Conservation (phyloP, 2,329 filamentous ascomycete genomes). For the Colletotrichum graminicola region DNA sequence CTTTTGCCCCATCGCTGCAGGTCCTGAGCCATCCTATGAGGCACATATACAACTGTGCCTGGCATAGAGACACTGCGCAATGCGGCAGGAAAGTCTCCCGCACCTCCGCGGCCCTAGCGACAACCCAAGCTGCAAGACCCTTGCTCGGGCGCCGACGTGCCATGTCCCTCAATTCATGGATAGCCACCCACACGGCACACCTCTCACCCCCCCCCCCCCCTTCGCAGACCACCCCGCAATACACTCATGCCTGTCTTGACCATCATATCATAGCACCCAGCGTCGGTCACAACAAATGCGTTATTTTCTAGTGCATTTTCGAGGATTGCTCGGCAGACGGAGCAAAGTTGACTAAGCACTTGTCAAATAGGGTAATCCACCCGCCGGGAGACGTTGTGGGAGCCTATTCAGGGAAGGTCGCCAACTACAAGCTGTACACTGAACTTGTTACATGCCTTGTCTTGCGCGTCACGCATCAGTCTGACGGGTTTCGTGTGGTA, state of each 20-base stretch:
- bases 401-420: not conserved
- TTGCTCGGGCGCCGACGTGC: conserved; percentile 23
- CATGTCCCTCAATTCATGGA: conserved; percentile 22
- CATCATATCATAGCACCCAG: not conserved
- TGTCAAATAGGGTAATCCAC: not conserved
- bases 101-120: conserved; percentile 33
- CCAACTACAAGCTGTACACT: not conserved
- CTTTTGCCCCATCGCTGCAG: conserved; percentile 28
- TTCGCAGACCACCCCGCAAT: conserved; percentile 26
- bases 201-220: conserved; percentile 3
- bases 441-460: not conserved
- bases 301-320: not conserved
- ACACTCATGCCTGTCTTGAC: not conserved
- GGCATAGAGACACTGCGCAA: conserved; percentile 29
- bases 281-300: not conserved
- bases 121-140: conserved; percentile 13
- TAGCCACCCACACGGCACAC: conserved; percentile 23
- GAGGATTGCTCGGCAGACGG: not conserved
- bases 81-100: conserved; percentile 35
- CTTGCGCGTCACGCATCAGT: not conserved
- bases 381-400: not conserved
- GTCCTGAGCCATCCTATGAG: conserved; percentile 20
- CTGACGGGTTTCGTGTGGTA: not conserved
- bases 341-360: not conserved
- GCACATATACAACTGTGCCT: conserved; percentile 27